A percentile compares a stretch with the other conserved stretches of the same genome.
Conservation (phyloP, 1,284 basidiomycete species). For the Naganishia liquefaciens region DNA sequence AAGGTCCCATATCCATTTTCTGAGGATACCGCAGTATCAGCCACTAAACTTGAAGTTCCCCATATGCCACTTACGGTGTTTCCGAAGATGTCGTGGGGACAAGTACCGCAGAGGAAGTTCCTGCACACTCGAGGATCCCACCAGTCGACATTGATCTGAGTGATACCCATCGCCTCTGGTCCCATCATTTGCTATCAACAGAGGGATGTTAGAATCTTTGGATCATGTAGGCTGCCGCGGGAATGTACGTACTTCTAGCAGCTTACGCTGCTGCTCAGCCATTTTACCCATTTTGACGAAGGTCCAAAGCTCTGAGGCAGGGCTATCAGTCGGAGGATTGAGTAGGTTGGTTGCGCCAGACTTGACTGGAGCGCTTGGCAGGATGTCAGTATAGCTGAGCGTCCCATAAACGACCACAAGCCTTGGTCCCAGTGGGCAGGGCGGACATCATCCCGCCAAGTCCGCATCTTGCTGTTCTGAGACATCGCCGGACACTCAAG, state of each 20-base stretch:
- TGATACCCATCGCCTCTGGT: conserved; percentile 95
- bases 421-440: not conserved
- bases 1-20: conserved; percentile 99
- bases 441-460: conserved; percentile 5
- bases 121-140: conserved; percentile 98
- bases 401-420: not conserved
- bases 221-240: no score
- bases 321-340: no score
- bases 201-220: no score
- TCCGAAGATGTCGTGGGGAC: conserved; percentile 95
- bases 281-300: conserved; percentile 52
- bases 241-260: conserved; percentile 51
- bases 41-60: not conserved
- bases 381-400: not conserved
- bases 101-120: conserved; percentile 96
- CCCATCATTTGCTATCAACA: conserved; percentile 91
- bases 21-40: conserved; percentile 50
- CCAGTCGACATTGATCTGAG: conserved; percentile 89
- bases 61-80: conserved; percentile 75
- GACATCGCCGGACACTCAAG: conserved; percentile 17
- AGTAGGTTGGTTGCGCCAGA: no score
- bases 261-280: conserved; percentile 56
- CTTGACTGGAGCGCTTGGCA: no score
- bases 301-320: no score
- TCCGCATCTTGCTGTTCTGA: conserved; percentile 12